These are phyloP conservation scores for Pseudogymnoascus sp. DNA, from an alignment of 2,329 filamentous ascomycete genomes.

Conservation along the genomic window DNA sequence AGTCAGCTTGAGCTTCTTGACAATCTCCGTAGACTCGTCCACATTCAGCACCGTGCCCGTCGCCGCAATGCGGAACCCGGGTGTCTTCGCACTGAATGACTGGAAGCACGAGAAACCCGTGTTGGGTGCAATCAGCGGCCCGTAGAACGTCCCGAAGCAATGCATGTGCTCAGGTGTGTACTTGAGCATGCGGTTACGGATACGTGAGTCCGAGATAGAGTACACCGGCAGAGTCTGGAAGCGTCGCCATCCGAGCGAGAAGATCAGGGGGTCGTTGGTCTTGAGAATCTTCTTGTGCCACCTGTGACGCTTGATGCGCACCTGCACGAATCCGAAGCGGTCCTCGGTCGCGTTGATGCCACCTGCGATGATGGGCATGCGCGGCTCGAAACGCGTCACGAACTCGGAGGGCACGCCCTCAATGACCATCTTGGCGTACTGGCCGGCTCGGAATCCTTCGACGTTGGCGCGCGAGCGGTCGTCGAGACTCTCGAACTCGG, in stretches of 20 bases:
- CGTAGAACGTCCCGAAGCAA: constrained; percentile 93
- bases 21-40: constrained; percentile 92
- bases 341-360: constrained; percentile 92
- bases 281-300: constrained; percentile 99
- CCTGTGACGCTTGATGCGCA: constrained; percentile 91
- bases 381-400: constrained; percentile 69
- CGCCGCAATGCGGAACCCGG: constrained; percentile 88
- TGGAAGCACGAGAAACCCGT: constrained; percentile 94
- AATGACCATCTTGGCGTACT: constrained; percentile 85
- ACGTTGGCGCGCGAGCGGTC: constrained; percentile 73
- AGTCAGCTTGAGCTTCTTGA: constrained; percentile 98
- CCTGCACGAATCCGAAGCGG: constrained; percentile 89
- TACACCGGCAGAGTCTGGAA: constrained; percentile 93
- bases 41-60: constrained; percentile 91
- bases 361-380: constrained; percentile 77
- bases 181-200: constrained; percentile 94
- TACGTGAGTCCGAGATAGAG: constrained; percentile 88
- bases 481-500: constrained; percentile 84
- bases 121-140: constrained; percentile 88
- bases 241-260: constrained; percentile 90
- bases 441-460: constrained; percentile 85
- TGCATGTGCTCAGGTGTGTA: constrained; percentile 99
- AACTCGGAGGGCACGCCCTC: constrained; percentile 90
- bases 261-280: constrained; percentile 94
- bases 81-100: constrained; percentile 72